These are phyloP conservation scores for Sphaceloma murrayae DNA, from an alignment of 2,329 filamentous ascomycete genomes.

Conservation along the genomic window DNA sequence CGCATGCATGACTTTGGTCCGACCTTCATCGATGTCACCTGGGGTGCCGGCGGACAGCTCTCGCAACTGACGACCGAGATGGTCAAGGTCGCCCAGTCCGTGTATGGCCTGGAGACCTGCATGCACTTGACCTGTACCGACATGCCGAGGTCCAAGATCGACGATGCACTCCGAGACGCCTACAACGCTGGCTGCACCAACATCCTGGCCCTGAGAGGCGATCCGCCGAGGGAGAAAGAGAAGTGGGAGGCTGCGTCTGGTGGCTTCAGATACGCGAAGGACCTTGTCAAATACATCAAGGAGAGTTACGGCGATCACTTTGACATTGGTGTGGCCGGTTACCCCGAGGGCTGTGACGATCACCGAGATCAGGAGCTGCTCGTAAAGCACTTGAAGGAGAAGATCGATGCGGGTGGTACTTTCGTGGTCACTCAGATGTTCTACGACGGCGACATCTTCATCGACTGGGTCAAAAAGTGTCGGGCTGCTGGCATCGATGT, in stretches of 20 bases:
- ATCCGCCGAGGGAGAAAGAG: conserved; percentile 87
- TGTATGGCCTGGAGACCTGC: conserved; percentile 93
- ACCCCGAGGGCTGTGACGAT: conserved; percentile 91
- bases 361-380: conserved; percentile 76
- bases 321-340: conserved; percentile 93
- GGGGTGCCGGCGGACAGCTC: conserved; percentile 87
- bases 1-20: conserved; percentile 93
- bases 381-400: conserved; percentile 90
- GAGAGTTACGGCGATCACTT: conserved; percentile 79
- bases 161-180: conserved; percentile 74
- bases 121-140: conserved; percentile 99
- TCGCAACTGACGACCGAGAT: conserved; percentile 94
- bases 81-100: conserved; percentile 89
- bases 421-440: conserved; percentile 99
- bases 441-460: conserved; percentile 92
- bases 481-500: conserved; percentile 74
- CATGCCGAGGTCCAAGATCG: conserved; percentile 88
- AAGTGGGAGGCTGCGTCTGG: conserved; percentile 84
- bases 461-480: conserved; percentile 80
- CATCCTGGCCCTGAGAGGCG: conserved; percentile 85
- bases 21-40: conserved; percentile 96
- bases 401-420: conserved; percentile 83
- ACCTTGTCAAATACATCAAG: conserved; percentile 77
- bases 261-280: conserved; percentile 83
- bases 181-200: conserved; percentile 96